Evolutionary conservation across 306 rosid genomes (phyloP), one percentile per base, ranked within the genome.

Genomic region (Ammopiptanthus mongolicus): DNA sequence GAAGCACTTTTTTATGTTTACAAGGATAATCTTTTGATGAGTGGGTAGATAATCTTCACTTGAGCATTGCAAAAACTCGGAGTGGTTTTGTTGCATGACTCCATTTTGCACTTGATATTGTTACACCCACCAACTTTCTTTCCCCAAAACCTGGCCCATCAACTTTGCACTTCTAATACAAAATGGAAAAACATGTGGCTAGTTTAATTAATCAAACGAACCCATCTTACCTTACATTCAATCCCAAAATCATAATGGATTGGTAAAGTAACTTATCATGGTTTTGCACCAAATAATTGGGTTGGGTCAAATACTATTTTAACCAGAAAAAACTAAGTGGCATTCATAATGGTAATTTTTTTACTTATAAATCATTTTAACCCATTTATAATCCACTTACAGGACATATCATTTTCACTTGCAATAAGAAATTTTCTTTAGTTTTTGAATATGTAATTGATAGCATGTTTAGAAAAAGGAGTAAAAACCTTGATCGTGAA

Each of bases 41-140:
- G 75, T 56, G 53, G 51, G 68, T 50, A 65, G 64, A 80, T 80
- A 73, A 34, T 65, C 82, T 69, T 64, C 34, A 86, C 19, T 8
- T 42, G 8, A 39, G 82, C 56, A 81, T 76, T 22, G 51, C 69
- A 66, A 57, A 55, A n/a, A 58, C 39, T 73, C 13, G 76, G 77
- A 55, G 84, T 84, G 90, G 87, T 48, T 87, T 83, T 7, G 87
- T 79, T 86, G 84, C 76, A 79, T 84, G 87, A 83, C 68, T 71
- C 55, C 74, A 77, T 69, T 77, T 64, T 44, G 82, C 82, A 80
- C 84, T 82, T 44, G n/a, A 78, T 65, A 85, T 70, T 13, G 81
- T 81, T 85, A 72, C 71, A 56, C 60, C 86, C 86, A 89, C 91
- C 91, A 75, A 82, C 91, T 79, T 79, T 88, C 34, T 81, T 51